A percentile compares a stretch with the other conserved stretches of the same genome.
phyloP scores from a whole-genome alignment of 2,329 filamentous ascomycete species.

The Sporothrix protearum region DNA sequence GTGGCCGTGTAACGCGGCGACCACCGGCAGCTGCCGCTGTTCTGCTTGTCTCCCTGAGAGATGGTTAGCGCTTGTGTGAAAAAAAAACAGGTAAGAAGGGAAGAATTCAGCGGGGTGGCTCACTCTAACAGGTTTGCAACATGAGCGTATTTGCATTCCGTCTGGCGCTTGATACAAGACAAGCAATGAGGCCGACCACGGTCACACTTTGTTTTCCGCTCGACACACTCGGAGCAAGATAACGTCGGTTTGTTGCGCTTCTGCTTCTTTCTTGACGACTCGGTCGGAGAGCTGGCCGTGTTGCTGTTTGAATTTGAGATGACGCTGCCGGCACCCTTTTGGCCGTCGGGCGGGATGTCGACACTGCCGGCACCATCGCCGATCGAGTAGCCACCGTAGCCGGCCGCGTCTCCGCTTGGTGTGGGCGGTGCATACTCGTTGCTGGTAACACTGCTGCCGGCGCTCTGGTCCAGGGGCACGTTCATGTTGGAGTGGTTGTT shows the following conservation, averaged over 20 bases:
- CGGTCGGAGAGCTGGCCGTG: conserved; percentile 30
- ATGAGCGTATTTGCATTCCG: conserved; percentile 69
- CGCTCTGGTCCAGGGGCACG: conserved; percentile 20
- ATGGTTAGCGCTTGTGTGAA: background rate
- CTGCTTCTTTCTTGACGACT: conserved; percentile 65
- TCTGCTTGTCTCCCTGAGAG: conserved; percentile 53
- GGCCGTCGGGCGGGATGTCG: conserved; percentile 9
- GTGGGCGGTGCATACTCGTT: conserved; percentile 25
- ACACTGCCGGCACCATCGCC: conserved; percentile 3
- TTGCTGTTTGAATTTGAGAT: conserved; percentile 12
- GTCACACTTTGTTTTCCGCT: conserved; percentile 82
- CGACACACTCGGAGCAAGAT: conserved; percentile 75
- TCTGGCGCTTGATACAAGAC: conserved; percentile 71
- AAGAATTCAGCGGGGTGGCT: conserved; percentile 33
- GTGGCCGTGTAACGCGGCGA: conserved; percentile 55
- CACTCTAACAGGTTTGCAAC: conserved; percentile 75
- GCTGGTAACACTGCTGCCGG: conserved; percentile 25
- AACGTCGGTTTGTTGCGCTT: conserved; percentile 81
- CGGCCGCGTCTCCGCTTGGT: conserved; percentile 16
- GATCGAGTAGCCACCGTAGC: conserved; percentile 1
- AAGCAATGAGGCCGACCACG: conserved; percentile 66
- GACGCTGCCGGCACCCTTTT: conserved; percentile 3
- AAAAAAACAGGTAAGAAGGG: background rate
- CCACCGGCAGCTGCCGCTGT: conserved; percentile 46
- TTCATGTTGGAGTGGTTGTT: conserved; percentile 23